Conservation (phyloP, 371 early-diverging fungal genomes). For the Funneliformis caledonium region DNA sequence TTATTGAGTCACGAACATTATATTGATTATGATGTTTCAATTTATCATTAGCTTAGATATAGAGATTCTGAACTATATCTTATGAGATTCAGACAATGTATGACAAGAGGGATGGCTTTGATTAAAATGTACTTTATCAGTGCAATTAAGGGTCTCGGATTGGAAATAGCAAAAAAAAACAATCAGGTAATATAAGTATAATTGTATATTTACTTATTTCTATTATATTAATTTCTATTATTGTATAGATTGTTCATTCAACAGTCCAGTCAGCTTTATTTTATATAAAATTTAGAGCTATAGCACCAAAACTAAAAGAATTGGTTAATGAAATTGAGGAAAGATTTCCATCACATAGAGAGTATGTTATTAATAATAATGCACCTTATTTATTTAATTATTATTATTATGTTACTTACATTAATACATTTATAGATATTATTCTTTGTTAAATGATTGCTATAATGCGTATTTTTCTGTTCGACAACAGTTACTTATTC, state of each 20-base stretch:
- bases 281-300: constrained; percentile 78
- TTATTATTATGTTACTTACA: constrained; percentile 2
- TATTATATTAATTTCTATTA: not conserved
- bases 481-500: constrained; percentile 69
- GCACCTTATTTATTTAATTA: not conserved
- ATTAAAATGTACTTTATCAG: constrained; percentile 86
- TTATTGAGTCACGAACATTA: not conserved
- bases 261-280: constrained; percentile 55
- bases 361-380: constrained; percentile 55
- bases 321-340: constrained; percentile 76
- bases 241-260: constrained; percentile 10
- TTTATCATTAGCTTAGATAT: constrained; percentile 60
- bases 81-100: constrained; percentile 89
- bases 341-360: constrained; percentile 68
- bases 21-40: not conserved
- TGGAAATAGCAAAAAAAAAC: constrained; percentile 63
- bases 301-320: constrained; percentile 65
- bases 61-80: constrained; percentile 87
- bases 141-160: constrained; percentile 64
- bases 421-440: constrained; percentile 54
- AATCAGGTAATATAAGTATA: constrained; percentile 46
- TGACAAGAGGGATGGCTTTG: constrained; percentile 86
- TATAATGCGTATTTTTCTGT: constrained; percentile 71
- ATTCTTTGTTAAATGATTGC: constrained; percentile 75
- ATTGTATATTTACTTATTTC: constrained; percentile 43